phyloP scores from a whole-genome alignment of 805 yeast species.

The Nakazawaea ishiwadae region DNA sequence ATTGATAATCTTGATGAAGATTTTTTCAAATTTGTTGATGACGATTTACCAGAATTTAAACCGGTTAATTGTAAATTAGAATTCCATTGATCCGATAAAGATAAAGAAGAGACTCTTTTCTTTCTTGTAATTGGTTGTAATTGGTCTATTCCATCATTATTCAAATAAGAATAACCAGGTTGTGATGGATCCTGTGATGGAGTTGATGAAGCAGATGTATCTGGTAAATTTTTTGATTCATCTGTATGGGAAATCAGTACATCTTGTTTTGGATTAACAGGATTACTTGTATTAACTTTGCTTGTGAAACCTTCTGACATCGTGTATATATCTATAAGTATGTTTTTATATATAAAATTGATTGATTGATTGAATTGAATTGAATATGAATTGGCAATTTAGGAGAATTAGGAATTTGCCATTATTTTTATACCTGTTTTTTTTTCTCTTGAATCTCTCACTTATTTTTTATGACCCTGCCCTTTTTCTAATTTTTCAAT shows the following conservation, averaged over 20 bases:
- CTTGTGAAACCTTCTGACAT: constrained; percentile 13
- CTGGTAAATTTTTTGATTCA: neutral
- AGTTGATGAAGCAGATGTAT: neutral
- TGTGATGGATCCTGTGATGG: constrained; percentile 1
- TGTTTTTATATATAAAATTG: no score
- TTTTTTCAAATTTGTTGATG: constrained; percentile 14
- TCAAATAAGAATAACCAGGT: constrained; percentile 43
- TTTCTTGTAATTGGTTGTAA: constrained; percentile 58
- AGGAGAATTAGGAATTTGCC: no score
- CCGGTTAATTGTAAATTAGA: constrained; percentile 23
- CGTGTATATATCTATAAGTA: neutral
- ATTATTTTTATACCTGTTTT: no score
- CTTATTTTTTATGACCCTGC: no score
- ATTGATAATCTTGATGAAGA: constrained; percentile 23
- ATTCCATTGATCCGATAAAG: constrained; percentile 67
- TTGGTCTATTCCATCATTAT: constrained; percentile 70
- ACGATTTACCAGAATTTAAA: constrained; percentile 21
- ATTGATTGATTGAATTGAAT: no score
- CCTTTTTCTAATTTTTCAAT: no score
- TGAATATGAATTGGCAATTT: no score
- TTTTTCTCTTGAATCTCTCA: no score
- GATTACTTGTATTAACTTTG: constrained; percentile 11
- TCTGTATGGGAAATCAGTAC: constrained; percentile 8
- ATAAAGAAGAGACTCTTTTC: constrained; percentile 60
- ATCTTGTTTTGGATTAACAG: constrained; percentile 9